Conservation (phyloP, 345 rosid genomes). For the Populus davidiana region DNA sequence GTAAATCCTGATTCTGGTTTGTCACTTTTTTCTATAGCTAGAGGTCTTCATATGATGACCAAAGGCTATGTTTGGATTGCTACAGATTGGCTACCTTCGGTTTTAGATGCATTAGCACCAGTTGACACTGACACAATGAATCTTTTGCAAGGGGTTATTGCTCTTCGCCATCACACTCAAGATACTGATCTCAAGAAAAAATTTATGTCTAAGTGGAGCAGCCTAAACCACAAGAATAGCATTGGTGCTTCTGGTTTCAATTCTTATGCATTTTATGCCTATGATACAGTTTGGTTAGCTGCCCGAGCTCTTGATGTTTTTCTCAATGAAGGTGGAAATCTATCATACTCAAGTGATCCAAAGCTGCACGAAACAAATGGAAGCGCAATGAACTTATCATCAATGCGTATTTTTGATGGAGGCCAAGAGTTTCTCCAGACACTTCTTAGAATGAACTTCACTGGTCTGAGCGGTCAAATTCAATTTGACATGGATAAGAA, state of each 20-base stretch:
- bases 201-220: conserved; percentile 55
- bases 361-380: conserved; percentile 42
- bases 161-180: conserved; percentile 74
- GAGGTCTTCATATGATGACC: conserved; percentile 62
- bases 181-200: conserved; percentile 52
- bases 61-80: conserved; percentile 90
- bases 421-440: conserved; percentile 65
- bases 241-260: conserved; percentile 40
- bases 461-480: conserved; percentile 66
- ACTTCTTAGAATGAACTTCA: conserved; percentile 56
- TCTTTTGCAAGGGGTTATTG: conserved; percentile 82
- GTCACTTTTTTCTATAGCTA: conserved; percentile 60
- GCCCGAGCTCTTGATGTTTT: conserved; percentile 73
- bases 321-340: conserved; percentile 51
- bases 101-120: conserved; percentile 59
- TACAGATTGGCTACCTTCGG: conserved; percentile 87
- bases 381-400: conserved; percentile 49
- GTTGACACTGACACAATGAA: conserved; percentile 41
- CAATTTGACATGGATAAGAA: conserved; percentile 55
- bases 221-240: conserved; percentile 36
- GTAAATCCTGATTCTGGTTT: conserved; percentile 87
- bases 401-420: conserved; percentile 63
- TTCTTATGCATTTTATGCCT: conserved; percentile 79
- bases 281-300: conserved; percentile 90
- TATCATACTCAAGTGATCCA: conserved; percentile 67